Evolutionary conservation across 139 green algal genomes (phyloP), one percentile per base, ranked within the genome.

Genomic region (Bryopsis sp.): DNA sequence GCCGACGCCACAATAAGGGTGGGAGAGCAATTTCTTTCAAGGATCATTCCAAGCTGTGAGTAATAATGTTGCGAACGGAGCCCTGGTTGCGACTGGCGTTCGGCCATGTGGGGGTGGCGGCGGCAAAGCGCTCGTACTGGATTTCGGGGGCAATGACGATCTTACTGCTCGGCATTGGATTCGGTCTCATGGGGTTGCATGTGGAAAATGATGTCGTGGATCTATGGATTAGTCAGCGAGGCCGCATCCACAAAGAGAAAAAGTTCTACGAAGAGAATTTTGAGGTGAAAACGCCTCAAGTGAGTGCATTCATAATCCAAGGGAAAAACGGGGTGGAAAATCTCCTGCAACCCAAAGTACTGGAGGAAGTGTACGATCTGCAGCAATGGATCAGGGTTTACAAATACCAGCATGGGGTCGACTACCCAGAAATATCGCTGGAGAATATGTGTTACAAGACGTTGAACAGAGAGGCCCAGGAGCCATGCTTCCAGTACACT

Each of bases 401-500:
- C 34, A 24, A 43, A 7, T 67, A 39, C 31, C 26, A 67, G 29
- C 43, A 54, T 19, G 19, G 43, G 43, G 43, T 26, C 19, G 43
- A 19, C 43, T n/a, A n/a, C n/a, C 22, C 8, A 8, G 39, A 47
- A n/a, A 29, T 67, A 5, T 48, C 59, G 26, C 59, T 67, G 6
- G 59, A 67, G 59, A 26, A 47, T 29, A 47, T 67, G 7, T 67
- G 59, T 24, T 67, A 39, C 31, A 43, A 47, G 32, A n/a, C 26
- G 15, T n/a, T 67, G 24, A 24, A 47, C 7, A 15, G 6, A 26
- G 34, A 47, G 7, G 26, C 32, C 31, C 32, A 26, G 37, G 62
- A 69, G 62, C 62, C 62, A 15, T 69, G 62, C 37, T 69, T 24
- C 6, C 62, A 69, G 26, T 31, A 35, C 5, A 57, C 62, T 6